These are phyloP conservation scores for Tolypocladium tropicale DNA, from an alignment of 2,329 filamentous ascomycete genomes.

Conservation along the genomic window DNA sequence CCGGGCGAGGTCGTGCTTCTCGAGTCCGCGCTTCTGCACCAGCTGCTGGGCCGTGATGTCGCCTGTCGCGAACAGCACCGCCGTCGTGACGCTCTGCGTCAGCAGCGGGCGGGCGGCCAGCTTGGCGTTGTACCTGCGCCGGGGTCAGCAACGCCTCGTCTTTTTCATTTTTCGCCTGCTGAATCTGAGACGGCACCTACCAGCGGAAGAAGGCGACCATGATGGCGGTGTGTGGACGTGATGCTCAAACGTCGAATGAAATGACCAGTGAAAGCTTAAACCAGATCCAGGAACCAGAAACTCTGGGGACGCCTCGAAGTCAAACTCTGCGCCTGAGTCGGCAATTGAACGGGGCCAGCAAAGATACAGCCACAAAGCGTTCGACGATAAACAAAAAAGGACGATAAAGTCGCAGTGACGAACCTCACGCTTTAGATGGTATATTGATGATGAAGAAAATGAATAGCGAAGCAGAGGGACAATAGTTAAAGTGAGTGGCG, in stretches of 20 bases:
- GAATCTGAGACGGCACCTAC: conserved; percentile 5
- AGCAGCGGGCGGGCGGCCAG: conserved; percentile 74
- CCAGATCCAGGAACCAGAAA: neutral
- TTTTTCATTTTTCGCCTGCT: neutral
- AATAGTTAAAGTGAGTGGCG: too few species aligned
- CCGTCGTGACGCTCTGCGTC: conserved; percentile 84
- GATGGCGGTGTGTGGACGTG: neutral
- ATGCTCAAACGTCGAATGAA: neutral
- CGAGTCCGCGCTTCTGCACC: conserved; percentile 69
- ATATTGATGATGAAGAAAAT: neutral
- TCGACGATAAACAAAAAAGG: neutral
- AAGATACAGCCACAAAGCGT: neutral
- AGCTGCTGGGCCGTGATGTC: conserved; percentile 86
- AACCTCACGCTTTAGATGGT: neutral
- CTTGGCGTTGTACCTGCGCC: conserved; percentile 70
- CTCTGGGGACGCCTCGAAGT: neutral
- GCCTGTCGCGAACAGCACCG: conserved; percentile 84
- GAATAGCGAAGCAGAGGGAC: neutral
- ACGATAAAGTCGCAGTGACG: neutral
- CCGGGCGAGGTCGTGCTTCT: conserved; percentile 63
- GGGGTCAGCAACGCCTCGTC: conserved; percentile 4
- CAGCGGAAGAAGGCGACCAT: conserved; percentile 18
- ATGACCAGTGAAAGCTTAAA: neutral
- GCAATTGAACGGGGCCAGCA: neutral
- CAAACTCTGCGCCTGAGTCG: neutral